These are phyloP conservation scores for Lophium mytilinum DNA, from an alignment of 495 filamentous ascomycete species.

Conservation along the genomic window DNA sequence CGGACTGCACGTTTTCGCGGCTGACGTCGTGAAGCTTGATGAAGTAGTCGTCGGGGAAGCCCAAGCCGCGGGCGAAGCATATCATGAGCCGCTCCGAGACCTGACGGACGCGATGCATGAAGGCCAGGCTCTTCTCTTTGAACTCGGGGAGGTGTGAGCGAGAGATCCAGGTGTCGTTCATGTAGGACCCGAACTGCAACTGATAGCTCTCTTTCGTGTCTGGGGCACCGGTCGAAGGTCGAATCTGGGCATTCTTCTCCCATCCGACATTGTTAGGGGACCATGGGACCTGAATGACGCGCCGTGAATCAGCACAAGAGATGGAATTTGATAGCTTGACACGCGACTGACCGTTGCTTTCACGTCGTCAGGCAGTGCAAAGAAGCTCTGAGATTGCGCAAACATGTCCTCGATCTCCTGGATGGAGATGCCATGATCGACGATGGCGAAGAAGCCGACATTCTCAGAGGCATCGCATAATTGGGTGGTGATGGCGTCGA, in stretches of 20 bases:
- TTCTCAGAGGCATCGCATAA: conserved; percentile 51
- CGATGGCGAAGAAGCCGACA: conserved; percentile 55
- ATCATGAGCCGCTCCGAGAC: conserved; percentile 51
- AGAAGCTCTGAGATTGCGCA: conserved; percentile 44
- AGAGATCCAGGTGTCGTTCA: conserved; percentile 46
- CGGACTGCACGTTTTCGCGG: conserved; percentile 44
- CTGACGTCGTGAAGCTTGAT: conserved; percentile 45
- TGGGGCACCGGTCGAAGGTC: conserved; percentile 51
- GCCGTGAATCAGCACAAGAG: no score
- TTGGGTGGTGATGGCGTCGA: conserved; percentile 46
- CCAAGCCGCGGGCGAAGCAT: conserved; percentile 52
- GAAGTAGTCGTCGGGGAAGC: conserved; percentile 51
- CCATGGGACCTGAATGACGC: conserved; percentile 36
- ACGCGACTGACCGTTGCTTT: conserved; percentile 37
- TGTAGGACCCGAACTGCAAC: conserved; percentile 47
- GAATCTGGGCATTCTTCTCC: conserved; percentile 54
- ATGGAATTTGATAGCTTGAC: no score
- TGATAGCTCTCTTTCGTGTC: conserved; percentile 59
- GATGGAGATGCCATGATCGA: conserved; percentile 47
- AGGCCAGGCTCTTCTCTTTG: conserved; percentile 34
- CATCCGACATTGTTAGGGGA: conserved; percentile 50
- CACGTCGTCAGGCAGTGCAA: conserved; percentile 43
- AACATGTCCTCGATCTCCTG: conserved; percentile 49
- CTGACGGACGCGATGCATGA: conserved; percentile 47
- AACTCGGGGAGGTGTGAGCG: conserved; percentile 45